Percentiles rank a stretch among this genome's conserved stretches.
These are phyloP conservation scores for Metschnikowia chrysomelidarum DNA, from an alignment of 805 yeast genomes.

Conservation along the genomic window DNA sequence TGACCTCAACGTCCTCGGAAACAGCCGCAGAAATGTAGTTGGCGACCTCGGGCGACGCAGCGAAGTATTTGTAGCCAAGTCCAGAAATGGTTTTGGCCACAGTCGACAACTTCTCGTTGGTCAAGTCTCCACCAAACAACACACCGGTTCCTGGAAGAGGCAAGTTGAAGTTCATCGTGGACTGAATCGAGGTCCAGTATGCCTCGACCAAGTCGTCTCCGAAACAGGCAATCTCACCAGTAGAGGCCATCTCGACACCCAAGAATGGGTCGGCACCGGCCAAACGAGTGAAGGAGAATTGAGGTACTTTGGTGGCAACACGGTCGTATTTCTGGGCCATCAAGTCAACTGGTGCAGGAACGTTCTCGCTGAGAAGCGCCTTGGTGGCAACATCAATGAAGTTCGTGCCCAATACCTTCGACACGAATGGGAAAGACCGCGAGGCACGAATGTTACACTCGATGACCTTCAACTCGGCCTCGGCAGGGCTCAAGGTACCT, in stretches of 20 bases:
- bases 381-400: conserved; percentile 93
- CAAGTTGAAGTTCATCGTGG: conserved; percentile 94
- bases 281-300: conserved; percentile 95
- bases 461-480: conserved; percentile 78
- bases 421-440: conserved; percentile 97
- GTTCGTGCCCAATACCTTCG: conserved; percentile 92
- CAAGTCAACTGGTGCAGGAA: conserved; percentile 78
- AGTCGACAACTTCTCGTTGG: conserved; percentile 63
- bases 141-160: conserved; percentile 90
- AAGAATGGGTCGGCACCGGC: conserved; percentile 99
- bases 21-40: conserved; percentile 58
- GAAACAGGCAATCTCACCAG: conserved; percentile 98
- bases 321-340: conserved; percentile 74
- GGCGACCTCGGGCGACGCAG: conserved; percentile 71
- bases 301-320: conserved; percentile 98
- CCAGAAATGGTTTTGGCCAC: conserved; percentile 70
- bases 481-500: conserved; percentile 52
- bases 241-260: conserved; percentile 99
- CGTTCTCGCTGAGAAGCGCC: conserved; percentile 72
- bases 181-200: conserved; percentile 96
- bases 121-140: conserved; percentile 90
- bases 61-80: conserved; percentile 78
- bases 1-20: conserved; percentile 52
- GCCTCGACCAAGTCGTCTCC: conserved; percentile 86
- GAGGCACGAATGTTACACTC: conserved; percentile 99